Evolutionary conservation across 371 early-diverging fungal genomes (phyloP), one percentile per base, ranked within the genome.

Genomic region (Choanephora cucurbitarum): DNA sequence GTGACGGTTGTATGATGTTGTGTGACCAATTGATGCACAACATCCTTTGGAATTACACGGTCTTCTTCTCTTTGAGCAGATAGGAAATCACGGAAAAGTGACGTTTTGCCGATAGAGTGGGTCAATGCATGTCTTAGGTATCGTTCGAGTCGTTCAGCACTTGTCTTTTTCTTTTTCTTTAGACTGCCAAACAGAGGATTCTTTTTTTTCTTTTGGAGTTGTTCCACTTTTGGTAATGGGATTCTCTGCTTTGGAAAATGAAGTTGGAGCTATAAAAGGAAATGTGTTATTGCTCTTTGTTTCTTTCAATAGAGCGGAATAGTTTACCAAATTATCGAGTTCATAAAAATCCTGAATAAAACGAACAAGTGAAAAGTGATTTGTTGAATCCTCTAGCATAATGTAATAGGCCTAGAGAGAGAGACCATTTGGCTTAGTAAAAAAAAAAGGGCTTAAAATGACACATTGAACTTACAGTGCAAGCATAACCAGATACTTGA

Each of bases 271-370:
- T 64, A 49, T 49, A 32, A 55, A 54, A 28, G 55, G 48, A 54
- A 54, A 41, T 55, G 28, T 53, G 52, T 62, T 49, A 46, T 45
- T 61, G 19, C 28, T 28, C 7, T 28, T 28, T 28, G 3, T 28
- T 28, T 28, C 28, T 28, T 28, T 28, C 7, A 5, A 7, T 7
- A 5, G 17, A 22, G n/a, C n/a, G n/a, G n/a, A n/a, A n/a, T n/a
- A n/a, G n/a, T n/a, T 47, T 77, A 84, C 86, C 73, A 77, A 77
- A 44, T 70, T 63, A 59, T 85, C 83, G 59, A 85, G 72, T 22
- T 83, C 83, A 42, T 73, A 40, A 62, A 85, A 83, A 60, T 85
- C 86, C 24, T 77, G 61, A 37, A 80, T 72, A 52, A 76, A 81
- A 19, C 86, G 76, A 10, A 78, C 75, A 8, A 85, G 61, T 11